A percentile compares a stretch with the other conserved stretches of the same genome.
These are phyloP conservation scores for Penstemon eatonii DNA, from an alignment of 257 asterid genomes.

Conservation along the genomic window DNA sequence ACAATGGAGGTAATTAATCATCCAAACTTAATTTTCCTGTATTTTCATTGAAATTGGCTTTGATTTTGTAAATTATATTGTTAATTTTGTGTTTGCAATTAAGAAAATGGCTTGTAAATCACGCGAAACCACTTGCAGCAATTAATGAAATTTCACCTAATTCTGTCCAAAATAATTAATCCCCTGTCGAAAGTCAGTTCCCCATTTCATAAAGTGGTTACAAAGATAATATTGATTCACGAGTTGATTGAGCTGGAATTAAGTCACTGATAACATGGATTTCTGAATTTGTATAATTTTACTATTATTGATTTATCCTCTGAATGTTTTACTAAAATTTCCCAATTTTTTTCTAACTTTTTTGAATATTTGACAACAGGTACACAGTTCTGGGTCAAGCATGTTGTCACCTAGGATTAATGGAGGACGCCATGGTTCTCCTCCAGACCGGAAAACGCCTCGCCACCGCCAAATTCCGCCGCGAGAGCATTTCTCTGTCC, in stretches of 20 bases:
- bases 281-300: too few relatives aligned
- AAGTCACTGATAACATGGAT: conserved; percentile 17
- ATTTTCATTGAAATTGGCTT: neutral
- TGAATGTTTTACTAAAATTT: too few relatives aligned
- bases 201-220: neutral
- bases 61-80: neutral
- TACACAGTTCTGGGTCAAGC: conserved; percentile 88
- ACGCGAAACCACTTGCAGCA: conserved; percentile 42
- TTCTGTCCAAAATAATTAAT: conserved; percentile 16
- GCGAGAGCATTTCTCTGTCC: conserved; percentile 78
- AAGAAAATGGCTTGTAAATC: conserved; percentile 32
- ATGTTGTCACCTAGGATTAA: conserved; percentile 85
- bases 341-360: neutral
- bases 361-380: conserved; percentile 40
- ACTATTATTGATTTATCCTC: too few relatives aligned
- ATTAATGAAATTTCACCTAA: conserved; percentile 33
- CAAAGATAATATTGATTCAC: neutral
- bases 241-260: conserved; percentile 9
- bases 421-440: conserved; percentile 95
- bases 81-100: neutral
- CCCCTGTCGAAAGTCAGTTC: neutral
- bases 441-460: conserved; percentile 92
- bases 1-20: conserved; percentile 75
- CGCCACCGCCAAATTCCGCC: conserved; percentile 87
- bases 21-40: neutral